These are phyloP conservation scores for Colletotrichum abscissum DNA, from an alignment of 2,329 filamentous ascomycete genomes.

Conservation along the genomic window DNA sequence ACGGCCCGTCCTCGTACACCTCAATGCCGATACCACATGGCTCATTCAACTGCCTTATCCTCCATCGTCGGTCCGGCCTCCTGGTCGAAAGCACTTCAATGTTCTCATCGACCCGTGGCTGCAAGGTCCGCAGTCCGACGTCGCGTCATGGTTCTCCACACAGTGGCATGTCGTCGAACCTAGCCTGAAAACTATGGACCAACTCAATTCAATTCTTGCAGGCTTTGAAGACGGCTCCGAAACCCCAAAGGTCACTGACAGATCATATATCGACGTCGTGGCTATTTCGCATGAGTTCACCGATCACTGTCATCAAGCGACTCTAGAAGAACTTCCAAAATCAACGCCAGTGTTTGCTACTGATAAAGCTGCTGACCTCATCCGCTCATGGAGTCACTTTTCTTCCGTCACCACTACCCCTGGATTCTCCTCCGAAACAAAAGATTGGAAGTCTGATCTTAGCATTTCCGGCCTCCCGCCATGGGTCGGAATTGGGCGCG, in stretches of 20 bases:
- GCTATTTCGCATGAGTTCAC: conserved; percentile 75
- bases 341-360: conserved; percentile 70
- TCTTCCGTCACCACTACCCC: conserved; percentile 62
- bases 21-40: conserved; percentile 77
- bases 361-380: conserved; percentile 66
- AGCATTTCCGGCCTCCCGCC: conserved; percentile 54
- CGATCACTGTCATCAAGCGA: conserved; percentile 74
- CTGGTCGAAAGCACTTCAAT: conserved; percentile 68
- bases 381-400: conserved; percentile 70
- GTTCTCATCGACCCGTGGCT: conserved; percentile 76
- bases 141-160: conserved; percentile 72
- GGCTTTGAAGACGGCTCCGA: conserved; percentile 54
- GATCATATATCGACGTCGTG: conserved; percentile 66
- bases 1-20: conserved; percentile 66
- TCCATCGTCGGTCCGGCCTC: conserved; percentile 49
- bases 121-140: conserved; percentile 69
- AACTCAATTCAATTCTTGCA: conserved; percentile 63
- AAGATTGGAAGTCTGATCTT: conserved; percentile 40
- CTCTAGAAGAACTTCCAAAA: conserved; percentile 64
- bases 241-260: conserved; percentile 34
- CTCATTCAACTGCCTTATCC: conserved; percentile 72
- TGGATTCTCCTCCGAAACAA: conserved; percentile 49
- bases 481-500: conserved; percentile 71
- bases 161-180: conserved; percentile 71
- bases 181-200: conserved; percentile 63